Conservation (phyloP, 2,329 filamentous ascomycete species). For the Pseudocercospora ulei region DNA sequence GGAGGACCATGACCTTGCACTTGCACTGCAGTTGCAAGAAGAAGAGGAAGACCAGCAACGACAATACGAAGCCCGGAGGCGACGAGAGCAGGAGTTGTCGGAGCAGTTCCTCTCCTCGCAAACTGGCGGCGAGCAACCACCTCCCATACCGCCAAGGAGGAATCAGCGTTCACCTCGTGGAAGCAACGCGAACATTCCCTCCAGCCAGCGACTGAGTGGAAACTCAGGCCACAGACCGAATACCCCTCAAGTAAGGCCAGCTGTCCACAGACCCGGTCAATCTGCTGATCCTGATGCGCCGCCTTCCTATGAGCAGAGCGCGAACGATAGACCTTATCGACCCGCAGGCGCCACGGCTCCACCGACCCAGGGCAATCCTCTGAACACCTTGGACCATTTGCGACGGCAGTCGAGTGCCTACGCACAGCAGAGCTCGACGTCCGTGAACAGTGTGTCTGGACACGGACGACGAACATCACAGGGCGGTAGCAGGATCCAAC, state of each 20-base stretch:
- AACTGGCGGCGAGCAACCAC: constrained; percentile 41
- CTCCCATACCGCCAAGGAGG: constrained; percentile 27
- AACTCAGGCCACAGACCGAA: constrained; percentile 7
- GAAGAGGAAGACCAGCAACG: constrained; percentile 76
- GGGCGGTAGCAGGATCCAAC: constrained; percentile 16
- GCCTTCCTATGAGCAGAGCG: constrained; percentile 57
- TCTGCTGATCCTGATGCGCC: constrained; percentile 48
- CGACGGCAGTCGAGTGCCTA: constrained; percentile 27
- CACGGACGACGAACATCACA: constrained; percentile 15
- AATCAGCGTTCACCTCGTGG: constrained; percentile 21
- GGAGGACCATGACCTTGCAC: constrained; percentile 71
- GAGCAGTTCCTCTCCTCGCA: constrained; percentile 52
- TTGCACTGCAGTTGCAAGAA: constrained; percentile 87
- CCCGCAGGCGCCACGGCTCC: constrained; percentile 30
- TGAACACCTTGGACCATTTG: constrained; percentile 32
- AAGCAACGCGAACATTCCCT: constrained; percentile 17
- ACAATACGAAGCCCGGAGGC: constrained; percentile 48
- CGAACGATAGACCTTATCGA: constrained; percentile 47
- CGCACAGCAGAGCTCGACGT: constrained; percentile 16
- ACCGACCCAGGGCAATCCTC: constrained; percentile 29
- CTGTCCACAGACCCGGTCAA: constrained; percentile 29
- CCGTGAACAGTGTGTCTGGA: constrained; percentile 15
- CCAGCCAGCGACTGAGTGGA: constrained; percentile 7
- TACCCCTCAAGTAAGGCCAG: constrained; percentile 20
- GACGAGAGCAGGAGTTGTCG: constrained; percentile 57